Evolutionary conservation across 495 filamentous ascomycete genomes (phyloP).

Genomic region (Aspergillus coremiiformis): DNA sequence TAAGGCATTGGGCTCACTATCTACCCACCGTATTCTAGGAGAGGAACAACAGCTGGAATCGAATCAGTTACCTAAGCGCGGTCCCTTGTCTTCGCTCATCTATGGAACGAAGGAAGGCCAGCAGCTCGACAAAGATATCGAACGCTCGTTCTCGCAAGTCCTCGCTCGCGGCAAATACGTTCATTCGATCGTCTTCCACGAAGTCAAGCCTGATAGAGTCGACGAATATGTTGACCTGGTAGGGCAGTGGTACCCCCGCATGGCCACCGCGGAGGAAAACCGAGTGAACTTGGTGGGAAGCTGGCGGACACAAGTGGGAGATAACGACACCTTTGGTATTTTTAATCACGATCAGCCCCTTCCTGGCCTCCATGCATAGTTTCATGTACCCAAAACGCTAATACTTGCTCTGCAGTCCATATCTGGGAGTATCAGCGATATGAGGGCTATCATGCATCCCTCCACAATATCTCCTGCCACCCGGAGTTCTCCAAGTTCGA

Average conservation of each 20-base stretch:
- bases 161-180: constrained; percentile 96
- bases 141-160: constrained; percentile 88
- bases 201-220: constrained; percentile 90
- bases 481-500: constrained; percentile 80
- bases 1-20: constrained; percentile 59
- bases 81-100: constrained; percentile 61
- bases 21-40: constrained; percentile 48
- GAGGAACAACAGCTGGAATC: constrained; percentile 43
- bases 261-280: constrained; percentile 74
- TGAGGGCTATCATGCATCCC: constrained; percentile 86
- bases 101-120: constrained; percentile 94
- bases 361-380: not conserved
- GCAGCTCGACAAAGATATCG: constrained; percentile 87
- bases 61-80: constrained; percentile 37
- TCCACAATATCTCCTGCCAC: constrained; percentile 72
- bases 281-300: constrained; percentile 94
- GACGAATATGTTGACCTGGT: constrained; percentile 91
- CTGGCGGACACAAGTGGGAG: constrained; percentile 97
- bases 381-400: constrained; percentile 1
- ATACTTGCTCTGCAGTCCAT: constrained; percentile 51
- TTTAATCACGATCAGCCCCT: constrained; percentile 10
- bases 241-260: constrained; percentile 84
- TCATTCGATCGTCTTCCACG: constrained; percentile 94
- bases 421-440: constrained; percentile 99
- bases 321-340: constrained; percentile 94